phyloP scores from a whole-genome alignment of 2,329 filamentous ascomycete species.

The Arthrobotrys conoides region DNA sequence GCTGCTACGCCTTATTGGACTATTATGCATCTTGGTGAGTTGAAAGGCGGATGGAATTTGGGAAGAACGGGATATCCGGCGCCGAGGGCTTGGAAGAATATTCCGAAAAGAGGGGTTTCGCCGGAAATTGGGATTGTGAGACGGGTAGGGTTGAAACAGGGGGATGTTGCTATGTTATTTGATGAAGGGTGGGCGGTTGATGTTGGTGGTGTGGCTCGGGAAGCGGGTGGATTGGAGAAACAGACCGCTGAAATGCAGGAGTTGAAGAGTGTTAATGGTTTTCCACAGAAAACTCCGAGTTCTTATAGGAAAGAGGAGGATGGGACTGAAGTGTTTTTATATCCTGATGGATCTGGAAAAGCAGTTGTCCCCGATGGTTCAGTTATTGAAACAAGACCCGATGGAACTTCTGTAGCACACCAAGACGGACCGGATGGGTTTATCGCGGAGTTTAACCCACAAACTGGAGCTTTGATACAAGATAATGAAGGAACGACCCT shows the following conservation, averaged over 20 bases:
- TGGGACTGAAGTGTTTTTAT: conserved; percentile 13
- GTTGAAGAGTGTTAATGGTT: not conserved
- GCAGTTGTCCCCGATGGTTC: conserved; percentile 2
- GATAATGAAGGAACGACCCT: not conserved
- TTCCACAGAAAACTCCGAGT: not conserved
- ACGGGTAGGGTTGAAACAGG: not conserved
- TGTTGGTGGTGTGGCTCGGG: conserved; percentile 1
- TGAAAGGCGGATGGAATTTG: not conserved
- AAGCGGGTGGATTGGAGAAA: not conserved
- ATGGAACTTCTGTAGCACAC: conserved; percentile 10
- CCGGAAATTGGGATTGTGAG: conserved; percentile 7
- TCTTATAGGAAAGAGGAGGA: not conserved
- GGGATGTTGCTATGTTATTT: conserved; percentile 6
- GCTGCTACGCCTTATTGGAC: not conserved
- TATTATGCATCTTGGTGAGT: conserved; percentile 4
- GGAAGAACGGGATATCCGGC: conserved; percentile 6
- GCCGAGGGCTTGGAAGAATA: conserved; percentile 24
- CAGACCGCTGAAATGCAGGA: not conserved
- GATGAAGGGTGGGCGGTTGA: conserved; percentile 29
- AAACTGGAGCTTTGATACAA: not conserved
- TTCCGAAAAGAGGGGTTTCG: not conserved
- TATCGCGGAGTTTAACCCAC: conserved; percentile 11
- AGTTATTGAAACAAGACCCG: not conserved
- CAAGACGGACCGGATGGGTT: conserved; percentile 21
- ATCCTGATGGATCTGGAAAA: conserved; percentile 23